Percentiles rank a stretch among this genome's conserved stretches.
Evolutionary conservation across 495 filamentous ascomycete genomes (phyloP).

Genomic region (Chaetomidium leptoderma): DNA sequence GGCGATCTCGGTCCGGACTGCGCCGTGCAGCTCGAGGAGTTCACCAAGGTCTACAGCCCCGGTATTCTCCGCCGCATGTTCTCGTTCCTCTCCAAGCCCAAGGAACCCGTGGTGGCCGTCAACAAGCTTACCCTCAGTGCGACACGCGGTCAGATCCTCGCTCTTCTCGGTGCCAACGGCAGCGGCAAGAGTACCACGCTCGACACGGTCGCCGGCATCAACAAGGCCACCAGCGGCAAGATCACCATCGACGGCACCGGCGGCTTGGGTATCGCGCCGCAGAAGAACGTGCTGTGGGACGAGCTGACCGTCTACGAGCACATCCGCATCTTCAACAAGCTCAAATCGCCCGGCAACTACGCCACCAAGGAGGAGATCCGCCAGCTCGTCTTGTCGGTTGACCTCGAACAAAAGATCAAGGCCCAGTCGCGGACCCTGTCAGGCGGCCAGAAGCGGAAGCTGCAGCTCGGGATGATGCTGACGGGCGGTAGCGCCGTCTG

Average conservation of each 20-base stretch:
- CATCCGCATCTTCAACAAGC: slow-evolving; percentile 67
- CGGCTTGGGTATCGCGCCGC: slow-evolving; percentile 79
- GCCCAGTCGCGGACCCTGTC: slow-evolving; percentile 67
- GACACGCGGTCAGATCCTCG: slow-evolving; percentile 70
- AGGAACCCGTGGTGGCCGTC: slow-evolving; percentile 67
- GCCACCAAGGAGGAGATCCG: slow-evolving; percentile 53
- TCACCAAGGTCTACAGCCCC: slow-evolving; percentile 71
- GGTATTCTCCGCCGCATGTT: slow-evolving; percentile 57
- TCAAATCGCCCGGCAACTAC: slow-evolving; percentile 57
- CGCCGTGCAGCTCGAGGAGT: slow-evolving; percentile 60
- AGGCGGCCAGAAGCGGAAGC: slow-evolving; percentile 82
- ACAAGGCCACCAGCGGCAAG: slow-evolving; percentile 61
- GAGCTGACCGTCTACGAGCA: slow-evolving; percentile 78
- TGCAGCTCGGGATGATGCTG: slow-evolving; percentile 93
- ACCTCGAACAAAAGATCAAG: slow-evolving; percentile 64
- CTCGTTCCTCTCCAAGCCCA: slow-evolving; percentile 49
- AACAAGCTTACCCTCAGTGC: slow-evolving; percentile 61
- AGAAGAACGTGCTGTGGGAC: slow-evolving; percentile 88
- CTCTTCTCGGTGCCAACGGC: slow-evolving; percentile 80
- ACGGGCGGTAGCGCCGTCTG: slow-evolving; percentile 79
- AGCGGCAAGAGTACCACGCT: slow-evolving; percentile 84
- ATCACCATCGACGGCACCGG: slow-evolving; percentile 69
- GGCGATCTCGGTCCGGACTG: slow-evolving; percentile 36
- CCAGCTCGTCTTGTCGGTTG: slow-evolving; percentile 60
- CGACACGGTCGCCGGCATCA: slow-evolving; percentile 76